These are phyloP conservation scores for Mycena citricolor DNA, from an alignment of 1,284 basidiomycete species.

Conservation along the genomic window DNA sequence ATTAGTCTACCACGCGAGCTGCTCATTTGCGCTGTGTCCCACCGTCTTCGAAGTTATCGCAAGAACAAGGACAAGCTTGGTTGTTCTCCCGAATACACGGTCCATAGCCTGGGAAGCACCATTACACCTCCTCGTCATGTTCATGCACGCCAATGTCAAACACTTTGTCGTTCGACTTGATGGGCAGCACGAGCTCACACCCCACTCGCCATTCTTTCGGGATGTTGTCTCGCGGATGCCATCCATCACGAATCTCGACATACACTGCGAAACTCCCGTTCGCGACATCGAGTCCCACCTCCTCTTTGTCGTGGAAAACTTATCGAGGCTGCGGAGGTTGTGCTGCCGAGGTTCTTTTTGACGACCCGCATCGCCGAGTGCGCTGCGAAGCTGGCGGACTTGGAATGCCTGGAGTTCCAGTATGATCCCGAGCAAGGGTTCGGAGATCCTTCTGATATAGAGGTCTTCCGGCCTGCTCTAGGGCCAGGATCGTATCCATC, in stretches of 20 bases:
- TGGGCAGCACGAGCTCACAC: background rate
- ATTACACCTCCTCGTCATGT: slow-evolving; percentile 34
- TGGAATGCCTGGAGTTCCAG: slow-evolving; percentile 51
- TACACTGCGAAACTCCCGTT: slow-evolving; percentile 40
- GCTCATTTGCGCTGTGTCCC: slow-evolving; percentile 1
- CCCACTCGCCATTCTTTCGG: slow-evolving; percentile 38
- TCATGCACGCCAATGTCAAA: slow-evolving; percentile 41
- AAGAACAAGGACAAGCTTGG: slow-evolving; percentile 18
- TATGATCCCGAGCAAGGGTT: slow-evolving; percentile 41
- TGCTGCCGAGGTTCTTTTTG: slow-evolving; percentile 50
- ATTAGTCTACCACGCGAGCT: slow-evolving; percentile 29
- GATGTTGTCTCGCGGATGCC: slow-evolving; percentile 56
- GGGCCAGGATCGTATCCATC: slow-evolving; percentile 51
- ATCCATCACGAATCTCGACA: slow-evolving; percentile 42
- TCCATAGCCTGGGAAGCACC: slow-evolving; percentile 30
- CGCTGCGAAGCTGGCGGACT: slow-evolving; percentile 44
- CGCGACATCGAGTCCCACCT: slow-evolving; percentile 38
- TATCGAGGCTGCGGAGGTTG: slow-evolving; percentile 48
- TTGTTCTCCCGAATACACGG: slow-evolving; percentile 15
- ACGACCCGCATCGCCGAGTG: slow-evolving; percentile 46
- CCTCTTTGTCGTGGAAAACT: slow-evolving; percentile 36
- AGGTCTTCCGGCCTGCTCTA: slow-evolving; percentile 43
- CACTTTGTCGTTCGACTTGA: slow-evolving; percentile 28
- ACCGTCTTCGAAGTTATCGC: slow-evolving; percentile 21
- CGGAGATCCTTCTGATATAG: slow-evolving; percentile 43